Percentiles rank a stretch among this genome's conserved stretches.
These are phyloP conservation scores for Sporothrix mexicana DNA, from an alignment of 2,329 filamentous ascomycete species.

Conservation along the genomic window DNA sequence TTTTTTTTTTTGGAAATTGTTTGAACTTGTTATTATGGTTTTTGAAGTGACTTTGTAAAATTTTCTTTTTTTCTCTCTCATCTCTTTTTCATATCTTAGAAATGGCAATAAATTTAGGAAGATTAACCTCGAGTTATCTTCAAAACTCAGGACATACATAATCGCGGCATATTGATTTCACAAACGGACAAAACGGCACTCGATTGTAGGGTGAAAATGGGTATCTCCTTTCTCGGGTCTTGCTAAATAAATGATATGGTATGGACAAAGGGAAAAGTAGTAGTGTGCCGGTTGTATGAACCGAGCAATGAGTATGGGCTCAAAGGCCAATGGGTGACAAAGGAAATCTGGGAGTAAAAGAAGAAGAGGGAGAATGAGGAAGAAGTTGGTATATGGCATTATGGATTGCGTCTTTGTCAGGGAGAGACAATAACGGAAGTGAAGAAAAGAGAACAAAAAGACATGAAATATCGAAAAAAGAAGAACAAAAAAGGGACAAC, in stretches of 20 bases:
- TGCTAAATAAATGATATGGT: not conserved
- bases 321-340: not conserved
- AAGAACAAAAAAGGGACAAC: slow-evolving; percentile 23
- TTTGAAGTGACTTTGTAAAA: no score
- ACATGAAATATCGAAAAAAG: slow-evolving; percentile 10
- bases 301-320: not conserved
- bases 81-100: no score
- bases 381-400: slow-evolving; percentile 25
- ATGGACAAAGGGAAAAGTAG: slow-evolving; percentile 8
- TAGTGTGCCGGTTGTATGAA: not conserved
- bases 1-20: not conserved
- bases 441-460: not conserved
- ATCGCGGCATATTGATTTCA: not conserved
- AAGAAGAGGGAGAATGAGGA: not conserved
- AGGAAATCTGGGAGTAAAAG: not conserved
- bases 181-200: not conserved
- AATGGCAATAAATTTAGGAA: no score
- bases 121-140: no score
- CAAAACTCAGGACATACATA: no score
- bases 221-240: slow-evolving; percentile 12
- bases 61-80: no score
- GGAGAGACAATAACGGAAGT: not conserved
- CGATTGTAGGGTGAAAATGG: not conserved
- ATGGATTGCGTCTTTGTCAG: not conserved
- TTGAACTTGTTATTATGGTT: no score